Base-by-base conservation (phyloP, 2,329 filamentous ascomycete genomes). In the Davidsoniella eucalypti region DNA sequence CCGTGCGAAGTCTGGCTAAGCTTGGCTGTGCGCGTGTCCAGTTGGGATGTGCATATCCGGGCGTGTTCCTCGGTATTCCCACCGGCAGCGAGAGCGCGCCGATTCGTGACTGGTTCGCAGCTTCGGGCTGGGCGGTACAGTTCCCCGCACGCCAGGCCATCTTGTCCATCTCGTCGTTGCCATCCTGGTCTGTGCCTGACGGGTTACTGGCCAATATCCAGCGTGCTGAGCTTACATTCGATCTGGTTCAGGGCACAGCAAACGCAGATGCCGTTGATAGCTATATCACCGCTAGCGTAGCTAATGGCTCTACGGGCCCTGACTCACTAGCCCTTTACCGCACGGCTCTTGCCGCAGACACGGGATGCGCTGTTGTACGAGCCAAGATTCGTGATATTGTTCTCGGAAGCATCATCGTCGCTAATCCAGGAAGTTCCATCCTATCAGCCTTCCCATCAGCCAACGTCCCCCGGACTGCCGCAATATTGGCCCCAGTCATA, bases 41-140 rank as follows among this genome's bases (percentile, higher is more conserved):
- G 61, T 75, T 94, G 0, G 90, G 88, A 1, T 80, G 80, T 39
- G 75, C 82, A 1, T 77, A 94, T 33, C 88, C 88, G 0, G 84
- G 81, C n/a, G 78, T 94, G 21, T 95, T 88, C 59, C 75, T 86
- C 0, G 90, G 88, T 0, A 84, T 94, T 8, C 87, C 88, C 0
- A 38, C 38, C 18, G 58, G 60, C 29, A 62, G 29, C n/a, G 51
- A 50, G 7, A 39, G 21, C 8, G 67, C 71, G 45, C 66, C 66
- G 16, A 61, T 70, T 38, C 76, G 73, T 56, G 78, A 84, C 42
- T 96, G 88, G 88, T 94, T 95, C 62, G 77, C 81, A n/a, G 85
- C 82, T 56, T 75, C 87, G 44, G 88, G 90, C 12, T 95, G 88
- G 88, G 87, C 93, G 58, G 82, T 70, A 0, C 69, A 75, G 44